A percentile compares a stretch with the other conserved stretches of the same genome.
Evolutionary conservation across 1,139 yeast genomes (phyloP).

Genomic region (Sugiyamaella castrensis): DNA sequence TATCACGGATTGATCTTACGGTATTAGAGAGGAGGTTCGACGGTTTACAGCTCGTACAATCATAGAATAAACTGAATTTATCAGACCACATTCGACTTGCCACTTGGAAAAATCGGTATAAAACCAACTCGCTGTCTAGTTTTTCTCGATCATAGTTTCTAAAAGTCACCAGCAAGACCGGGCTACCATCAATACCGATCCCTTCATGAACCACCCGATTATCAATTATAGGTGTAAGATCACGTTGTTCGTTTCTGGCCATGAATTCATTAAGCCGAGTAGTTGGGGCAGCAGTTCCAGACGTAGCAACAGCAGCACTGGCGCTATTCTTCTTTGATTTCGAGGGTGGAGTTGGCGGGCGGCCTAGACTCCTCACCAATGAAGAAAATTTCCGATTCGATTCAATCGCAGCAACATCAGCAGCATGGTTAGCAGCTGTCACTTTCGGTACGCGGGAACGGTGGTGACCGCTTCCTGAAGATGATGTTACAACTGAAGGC

Average conservation of each 20-base stretch:
- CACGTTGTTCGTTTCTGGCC: constrained; percentile 61
- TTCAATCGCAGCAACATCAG: constrained; percentile 12
- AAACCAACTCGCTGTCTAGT: constrained; percentile 53
- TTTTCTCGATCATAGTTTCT: constrained; percentile 43
- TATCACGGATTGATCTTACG: constrained; percentile 22
- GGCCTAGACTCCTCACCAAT: constrained; percentile 28
- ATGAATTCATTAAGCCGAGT: constrained; percentile 64
- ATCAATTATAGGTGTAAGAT: constrained; percentile 46
- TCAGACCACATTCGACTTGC: constrained; percentile 73
- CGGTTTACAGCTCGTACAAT: constrained; percentile 60
- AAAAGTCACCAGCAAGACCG: constrained; percentile 58
- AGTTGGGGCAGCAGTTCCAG: no score
- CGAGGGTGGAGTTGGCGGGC: constrained; percentile 23
- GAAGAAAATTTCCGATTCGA: constrained; percentile 24
- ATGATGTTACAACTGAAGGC: constrained; percentile 3
- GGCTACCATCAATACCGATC: constrained; percentile 69
- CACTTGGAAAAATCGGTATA: constrained; percentile 63
- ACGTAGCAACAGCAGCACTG: constrained; percentile 19
- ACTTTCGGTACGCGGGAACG: background rate
- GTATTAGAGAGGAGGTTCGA: constrained; percentile 37
- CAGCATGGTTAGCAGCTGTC: background rate
- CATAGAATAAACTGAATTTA: constrained; percentile 60
- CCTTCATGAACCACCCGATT: constrained; percentile 58
- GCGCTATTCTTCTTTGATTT: background rate
- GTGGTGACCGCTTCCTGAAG: constrained; percentile 5